These are phyloP conservation scores for Aspergillus sp. DNA, from an alignment of 2,329 filamentous ascomycete genomes.

Conservation along the genomic window DNA sequence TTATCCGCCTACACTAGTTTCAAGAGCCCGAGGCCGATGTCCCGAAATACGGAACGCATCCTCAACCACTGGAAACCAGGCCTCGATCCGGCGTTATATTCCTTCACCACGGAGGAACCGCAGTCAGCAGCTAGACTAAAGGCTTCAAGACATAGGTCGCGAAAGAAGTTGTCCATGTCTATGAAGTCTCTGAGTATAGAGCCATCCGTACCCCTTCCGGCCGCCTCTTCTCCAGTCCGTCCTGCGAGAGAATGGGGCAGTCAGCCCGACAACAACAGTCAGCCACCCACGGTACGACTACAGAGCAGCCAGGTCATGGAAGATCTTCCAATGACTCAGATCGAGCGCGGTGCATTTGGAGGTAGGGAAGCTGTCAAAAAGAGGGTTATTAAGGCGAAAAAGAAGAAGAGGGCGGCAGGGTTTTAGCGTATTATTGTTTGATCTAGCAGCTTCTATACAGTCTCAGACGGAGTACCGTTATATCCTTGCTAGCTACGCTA, in stretches of 20 bases:
- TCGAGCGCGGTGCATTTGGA: conserved; percentile 45
- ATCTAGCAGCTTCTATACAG: neutral
- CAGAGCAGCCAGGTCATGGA: conserved; percentile 42
- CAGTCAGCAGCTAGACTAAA: conserved; percentile 19
- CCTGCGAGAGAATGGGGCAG: conserved; percentile 36
- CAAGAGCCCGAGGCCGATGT: conserved; percentile 25
- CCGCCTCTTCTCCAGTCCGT: conserved; percentile 30
- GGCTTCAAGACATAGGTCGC: conserved; percentile 29
- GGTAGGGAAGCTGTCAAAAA: conserved; percentile 38
- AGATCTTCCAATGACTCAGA: conserved; percentile 46
- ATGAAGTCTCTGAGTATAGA: conserved; percentile 21
- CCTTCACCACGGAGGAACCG: conserved; percentile 29
- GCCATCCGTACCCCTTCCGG: conserved; percentile 23
- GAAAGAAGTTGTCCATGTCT: conserved; percentile 33
- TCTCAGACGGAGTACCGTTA: neutral
- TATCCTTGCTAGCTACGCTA: neutral
- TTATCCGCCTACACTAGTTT: conserved; percentile 39
- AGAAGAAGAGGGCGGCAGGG: conserved; percentile 47
- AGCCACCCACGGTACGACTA: conserved; percentile 25
- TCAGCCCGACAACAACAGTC: conserved; percentile 33
- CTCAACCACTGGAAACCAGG: conserved; percentile 44
- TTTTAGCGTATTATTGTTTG: conserved; percentile 34
- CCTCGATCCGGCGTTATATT: conserved; percentile 38
- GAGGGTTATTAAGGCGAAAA: conserved; percentile 36
- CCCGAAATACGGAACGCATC: conserved; percentile 32